Evolutionary conservation across 352 stramenopile genomes (phyloP), one percentile per base, ranked within the genome.

Genomic region (Pythium volutum): DNA sequence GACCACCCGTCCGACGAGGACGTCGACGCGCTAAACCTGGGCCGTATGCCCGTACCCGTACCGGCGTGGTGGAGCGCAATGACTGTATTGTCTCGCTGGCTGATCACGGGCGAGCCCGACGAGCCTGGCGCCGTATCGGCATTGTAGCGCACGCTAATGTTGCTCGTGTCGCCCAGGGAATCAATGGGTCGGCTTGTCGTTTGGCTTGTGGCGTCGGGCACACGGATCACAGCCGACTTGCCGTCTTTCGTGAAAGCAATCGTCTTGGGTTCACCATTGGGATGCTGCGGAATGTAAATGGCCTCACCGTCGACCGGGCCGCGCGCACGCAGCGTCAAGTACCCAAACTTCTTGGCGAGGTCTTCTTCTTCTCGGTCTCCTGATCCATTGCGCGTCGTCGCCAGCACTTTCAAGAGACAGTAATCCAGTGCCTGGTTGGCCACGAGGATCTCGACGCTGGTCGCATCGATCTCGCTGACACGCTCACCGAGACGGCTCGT

Each of bases 211-310:
- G 10, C 22, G 25, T 38, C 41, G 52, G n/a, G 10, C 31, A 81
- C 57, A 14, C 71, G 70, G 11, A 56, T 45, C 8, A 42, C 36
- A 3, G 49, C 49, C 8, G 71, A 11, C 31, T 36, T 36, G 31
- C 31, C 3, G 31, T 36, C 31, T 36, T 36, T 36, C 14, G 31
- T 36, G 8, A 8, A 36, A 11, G 31, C 31, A 36, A 36, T 36
- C 7, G 77, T 71, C 55, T 85, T 88, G 0, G 75, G 71, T 29
- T 88, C 67, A 27, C 80, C 82, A 26, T 70, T 71, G 5, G 82
- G 80, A 48, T 91, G 80, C 60, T 89, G 80, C 4, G 77, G 78
- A 41, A 88, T 83, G 38, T 84, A 89, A 48, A 89, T 77, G 7
- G 62, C 12, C 65, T 91, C 82, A 7, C 72, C 69, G 42, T 88